Evolutionary conservation across 345 rosid species (phyloP).

Genomic region (Salix udensis): DNA sequence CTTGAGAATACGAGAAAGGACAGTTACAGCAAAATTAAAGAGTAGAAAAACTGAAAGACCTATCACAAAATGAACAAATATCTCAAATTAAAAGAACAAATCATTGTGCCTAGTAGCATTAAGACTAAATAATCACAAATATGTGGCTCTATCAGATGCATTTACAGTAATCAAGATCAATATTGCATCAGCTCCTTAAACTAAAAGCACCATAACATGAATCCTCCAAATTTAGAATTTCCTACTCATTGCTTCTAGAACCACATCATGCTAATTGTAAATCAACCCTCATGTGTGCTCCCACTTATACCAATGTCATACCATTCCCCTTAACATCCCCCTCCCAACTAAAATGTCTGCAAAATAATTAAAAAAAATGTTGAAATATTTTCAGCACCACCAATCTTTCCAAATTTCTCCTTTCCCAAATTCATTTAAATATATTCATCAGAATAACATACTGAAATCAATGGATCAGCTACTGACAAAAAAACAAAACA

Average conservation of each 20-base stretch:
- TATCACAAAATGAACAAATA: background rate
- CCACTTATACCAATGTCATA: background rate
- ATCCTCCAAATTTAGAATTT: background rate
- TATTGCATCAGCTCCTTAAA: background rate
- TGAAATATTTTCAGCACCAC: background rate
- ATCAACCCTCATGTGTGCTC: background rate
- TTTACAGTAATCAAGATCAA: background rate
- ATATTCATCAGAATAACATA: background rate
- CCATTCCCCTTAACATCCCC: background rate
- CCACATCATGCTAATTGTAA: background rate
- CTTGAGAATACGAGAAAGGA: background rate
- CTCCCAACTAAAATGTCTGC: background rate
- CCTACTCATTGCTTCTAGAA: background rate
- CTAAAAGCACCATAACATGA: background rate
- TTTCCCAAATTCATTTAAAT: background rate
- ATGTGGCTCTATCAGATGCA: background rate
- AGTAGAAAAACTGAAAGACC: background rate
- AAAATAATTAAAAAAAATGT: too few relatives aligned
- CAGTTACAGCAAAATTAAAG: background rate
- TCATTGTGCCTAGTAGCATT: background rate
- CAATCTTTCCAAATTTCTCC: background rate
- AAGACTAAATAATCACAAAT: background rate
- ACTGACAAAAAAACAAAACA: background rate
- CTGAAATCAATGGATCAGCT: background rate
- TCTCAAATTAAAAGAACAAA: background rate